Evolutionary conservation across 2,329 filamentous ascomycete species (phyloP).

Genomic region (Aspergillus novoparasiticus): DNA sequence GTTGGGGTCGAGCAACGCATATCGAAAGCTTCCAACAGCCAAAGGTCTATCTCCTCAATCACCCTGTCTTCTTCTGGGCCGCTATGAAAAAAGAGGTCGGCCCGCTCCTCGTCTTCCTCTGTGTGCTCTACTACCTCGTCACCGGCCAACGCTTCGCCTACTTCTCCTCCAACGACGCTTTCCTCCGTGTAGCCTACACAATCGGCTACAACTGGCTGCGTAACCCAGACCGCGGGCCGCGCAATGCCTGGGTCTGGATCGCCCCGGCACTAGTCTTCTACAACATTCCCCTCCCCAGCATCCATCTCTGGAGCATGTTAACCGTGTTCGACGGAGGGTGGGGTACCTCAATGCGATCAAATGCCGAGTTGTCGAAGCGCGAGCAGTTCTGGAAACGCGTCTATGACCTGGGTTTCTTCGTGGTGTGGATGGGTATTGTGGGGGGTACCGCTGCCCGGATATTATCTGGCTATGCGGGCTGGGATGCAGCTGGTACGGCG

Average conservation of each 20-base stretch:
- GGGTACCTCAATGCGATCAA: conserved; percentile 40
- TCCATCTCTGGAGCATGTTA: conserved; percentile 39
- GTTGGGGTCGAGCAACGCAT: conserved; percentile 40
- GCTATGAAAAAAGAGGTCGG: conserved; percentile 34
- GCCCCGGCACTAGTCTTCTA: conserved; percentile 36
- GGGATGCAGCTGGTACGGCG: conserved; percentile 16
- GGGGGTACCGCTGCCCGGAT: conserved; percentile 26
- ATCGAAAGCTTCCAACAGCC: conserved; percentile 41
- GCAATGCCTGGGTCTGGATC: conserved; percentile 24
- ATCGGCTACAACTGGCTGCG: conserved; percentile 33
- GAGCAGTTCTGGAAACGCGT: conserved; percentile 26
- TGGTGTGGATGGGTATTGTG: conserved; percentile 33
- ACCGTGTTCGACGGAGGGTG: conserved; percentile 38
- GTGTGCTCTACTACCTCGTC: conserved; percentile 34
- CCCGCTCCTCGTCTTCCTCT: conserved; percentile 30
- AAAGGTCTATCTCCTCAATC: conserved; percentile 36
- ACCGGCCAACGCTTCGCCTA: conserved; percentile 29
- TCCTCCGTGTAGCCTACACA: conserved; percentile 29
- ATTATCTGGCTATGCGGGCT: conserved; percentile 15
- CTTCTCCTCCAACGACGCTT: conserved; percentile 32
- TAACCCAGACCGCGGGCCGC: conserved; percentile 28
- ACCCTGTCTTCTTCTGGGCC: conserved; percentile 38
- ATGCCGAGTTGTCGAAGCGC: conserved; percentile 28
- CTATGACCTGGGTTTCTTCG: conserved; percentile 33
- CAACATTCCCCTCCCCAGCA: conserved; percentile 37